Base-by-base conservation (phyloP, 441 rosid genomes). In the Erodium trifolium region DNA sequence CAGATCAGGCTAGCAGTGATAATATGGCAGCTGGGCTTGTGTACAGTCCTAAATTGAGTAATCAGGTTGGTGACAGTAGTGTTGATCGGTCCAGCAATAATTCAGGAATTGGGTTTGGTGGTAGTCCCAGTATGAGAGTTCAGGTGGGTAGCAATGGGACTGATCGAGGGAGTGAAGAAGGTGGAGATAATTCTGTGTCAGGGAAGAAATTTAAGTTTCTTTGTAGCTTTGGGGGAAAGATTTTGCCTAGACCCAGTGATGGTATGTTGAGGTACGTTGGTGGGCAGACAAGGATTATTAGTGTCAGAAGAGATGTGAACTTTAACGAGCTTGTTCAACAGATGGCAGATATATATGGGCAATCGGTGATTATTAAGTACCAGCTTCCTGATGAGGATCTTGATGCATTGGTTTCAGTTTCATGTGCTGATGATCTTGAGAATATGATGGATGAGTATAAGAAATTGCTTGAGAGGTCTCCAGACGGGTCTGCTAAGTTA, bases 321-420 rank as follows among this genome's bases (percentile, higher is more conserved):
- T 84, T 81, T 76, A 72, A 73, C 70, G 92, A 84, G 71, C 77
- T 89, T 47, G 70, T 73, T 69, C 88, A 80, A 71, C 87, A 83
- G 81, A 82, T 89, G 92, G 59, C 67, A 19, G 84, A 81, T 57
- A 71, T 73, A 29, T 87, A 76, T 67, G 91, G 88, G 64, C 88
- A 84, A 67, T 84, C 83, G 34, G 86, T 79, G 55, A 78, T 80
- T 76, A 80, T 87, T 31, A 89, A 87, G 79, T 87, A 84, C 75
- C 96, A 89, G 84, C 91, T 87, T 62, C 96, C 92, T 45, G 88
- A 85, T 69, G 96, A 89, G 82, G 96, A 89, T 75, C 89, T 89
- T 71, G 96, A 89, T 79, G 87, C 96, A 7, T 73, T 89, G 78
- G 88, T 89, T 23, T 87, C 96, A 0, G 85, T 89, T 75, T 85